Evolutionary conservation across 1,139 yeast species (phyloP).

Genomic region (Pichia kudriavzevii): DNA sequence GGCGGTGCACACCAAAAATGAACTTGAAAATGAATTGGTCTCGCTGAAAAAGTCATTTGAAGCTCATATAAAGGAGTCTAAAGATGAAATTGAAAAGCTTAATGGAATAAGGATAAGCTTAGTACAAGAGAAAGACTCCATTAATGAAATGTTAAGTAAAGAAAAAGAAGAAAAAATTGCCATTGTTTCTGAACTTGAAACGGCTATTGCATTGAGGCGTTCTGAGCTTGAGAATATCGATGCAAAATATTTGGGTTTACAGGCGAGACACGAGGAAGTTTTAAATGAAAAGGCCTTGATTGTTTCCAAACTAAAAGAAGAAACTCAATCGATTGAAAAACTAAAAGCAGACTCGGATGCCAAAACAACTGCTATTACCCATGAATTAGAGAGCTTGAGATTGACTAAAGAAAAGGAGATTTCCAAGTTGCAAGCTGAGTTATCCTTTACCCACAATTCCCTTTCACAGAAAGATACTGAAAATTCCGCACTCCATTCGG

Average conservation of each 20-base stretch:
- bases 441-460: conserved; percentile 1
- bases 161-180: background rate
- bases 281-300: background rate
- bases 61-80: background rate
- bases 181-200: background rate
- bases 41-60: conserved; percentile 2
- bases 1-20: background rate
- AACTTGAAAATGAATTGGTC: background rate
- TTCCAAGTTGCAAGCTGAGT: background rate
- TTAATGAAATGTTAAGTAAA: background rate
- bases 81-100: conserved; percentile 1
- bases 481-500: background rate
- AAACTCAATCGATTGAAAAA: background rate
- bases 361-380: background rate
- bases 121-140: background rate
- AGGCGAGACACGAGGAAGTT: conserved; percentile 1
- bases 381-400: conserved; percentile 7
- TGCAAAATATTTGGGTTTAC: conserved; percentile 1
- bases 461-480: conserved; percentile 3
- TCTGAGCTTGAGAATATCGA: background rate
- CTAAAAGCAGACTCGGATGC: background rate
- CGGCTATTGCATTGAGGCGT: background rate
- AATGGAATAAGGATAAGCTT: background rate
- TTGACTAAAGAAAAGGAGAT: conserved; percentile 4
- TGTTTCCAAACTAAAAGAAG: conserved; percentile 1